phyloP scores from a whole-genome alignment of 176 grass and related monocot genomes.

The Hordeum marinum region DNA sequence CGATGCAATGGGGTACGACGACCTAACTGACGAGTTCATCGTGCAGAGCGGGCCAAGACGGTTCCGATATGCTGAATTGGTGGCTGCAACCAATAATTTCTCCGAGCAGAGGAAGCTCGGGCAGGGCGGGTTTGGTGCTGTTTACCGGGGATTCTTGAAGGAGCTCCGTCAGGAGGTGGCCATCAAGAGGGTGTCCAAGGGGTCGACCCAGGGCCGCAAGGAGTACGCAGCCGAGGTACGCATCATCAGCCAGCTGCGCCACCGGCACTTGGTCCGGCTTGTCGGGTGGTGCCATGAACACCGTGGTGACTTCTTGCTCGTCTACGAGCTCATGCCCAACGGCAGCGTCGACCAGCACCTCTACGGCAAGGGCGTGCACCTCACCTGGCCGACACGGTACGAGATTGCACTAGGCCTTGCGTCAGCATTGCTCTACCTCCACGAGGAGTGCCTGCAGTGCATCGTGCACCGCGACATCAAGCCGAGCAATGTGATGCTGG shows the following conservation, averaged over 20 bases:
- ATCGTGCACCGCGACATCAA: constrained; percentile 80
- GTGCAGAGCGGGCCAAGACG: constrained; percentile 47
- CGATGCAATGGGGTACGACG: constrained; percentile 44
- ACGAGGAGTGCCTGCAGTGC: constrained; percentile 57
- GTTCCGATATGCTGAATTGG: constrained; percentile 55
- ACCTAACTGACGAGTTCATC: constrained; percentile 53
- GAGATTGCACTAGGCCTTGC: constrained; percentile 59
- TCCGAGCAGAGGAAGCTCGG: constrained; percentile 66
- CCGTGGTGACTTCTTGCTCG: constrained; percentile 70
- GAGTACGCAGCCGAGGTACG: constrained; percentile 73
- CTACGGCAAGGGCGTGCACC: constrained; percentile 31
- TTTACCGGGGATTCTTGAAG: constrained; percentile 63
- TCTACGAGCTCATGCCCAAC: constrained; percentile 81
- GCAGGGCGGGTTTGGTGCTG: constrained; percentile 72
- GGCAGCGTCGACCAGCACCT: constrained; percentile 79
- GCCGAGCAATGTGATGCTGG: constrained; percentile 85
- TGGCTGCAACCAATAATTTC: constrained; percentile 58
- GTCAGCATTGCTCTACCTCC: constrained; percentile 72
- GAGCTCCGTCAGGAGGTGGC: constrained; percentile 50
- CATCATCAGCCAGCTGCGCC: constrained; percentile 78
- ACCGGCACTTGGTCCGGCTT: constrained; percentile 69
- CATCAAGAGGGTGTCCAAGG: constrained; percentile 73
- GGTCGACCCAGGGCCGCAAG: constrained; percentile 62
- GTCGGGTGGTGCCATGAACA: constrained; percentile 89
- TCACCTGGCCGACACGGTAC: constrained; percentile 49